Conservation (phyloP, 176 grass and related monocot genomes). For the Hsuehochloa calcarea region DNA sequence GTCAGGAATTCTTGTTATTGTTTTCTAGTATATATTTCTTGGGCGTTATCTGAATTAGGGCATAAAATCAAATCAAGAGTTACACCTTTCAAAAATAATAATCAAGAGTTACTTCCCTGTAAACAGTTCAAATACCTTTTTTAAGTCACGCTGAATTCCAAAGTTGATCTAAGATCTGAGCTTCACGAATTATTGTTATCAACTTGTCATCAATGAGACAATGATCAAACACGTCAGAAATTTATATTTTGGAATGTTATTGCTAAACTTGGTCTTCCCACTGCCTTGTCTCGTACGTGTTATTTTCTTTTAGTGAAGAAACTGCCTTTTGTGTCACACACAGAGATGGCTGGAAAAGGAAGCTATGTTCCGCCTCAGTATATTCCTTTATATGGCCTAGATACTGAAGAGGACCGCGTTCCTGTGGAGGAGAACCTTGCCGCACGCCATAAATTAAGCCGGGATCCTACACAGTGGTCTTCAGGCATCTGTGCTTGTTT, state of each 20-base stretch:
- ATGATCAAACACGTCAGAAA: not conserved
- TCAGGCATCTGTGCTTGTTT: conserved; percentile 98
- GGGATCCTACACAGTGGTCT: conserved; percentile 72
- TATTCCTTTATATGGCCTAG: conserved; percentile 52
- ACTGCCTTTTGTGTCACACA: not conserved
- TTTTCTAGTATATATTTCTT: not conserved
- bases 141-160: not conserved
- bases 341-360: conserved; percentile 66
- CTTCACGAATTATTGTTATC: not conserved
- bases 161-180: not conserved
- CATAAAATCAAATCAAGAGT: not conserved
- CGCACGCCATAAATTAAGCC: conserved; percentile 28
- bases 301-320: not conserved
- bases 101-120: not conserved
- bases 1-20: no score
- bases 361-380: conserved; percentile 80
- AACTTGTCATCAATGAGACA: not conserved
- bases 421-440: conserved; percentile 36
- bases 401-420: conserved; percentile 47
- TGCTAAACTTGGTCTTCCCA: not conserved
- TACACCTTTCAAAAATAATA: not conserved
- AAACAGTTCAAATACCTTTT: not conserved
- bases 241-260: not conserved
- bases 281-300: not conserved
- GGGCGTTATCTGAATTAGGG: not conserved